Percentiles rank a stretch among this genome's conserved stretches.
phyloP scores from a whole-genome alignment of 2,329 filamentous ascomycete genomes.

The Cladorrhinum sp. region DNA sequence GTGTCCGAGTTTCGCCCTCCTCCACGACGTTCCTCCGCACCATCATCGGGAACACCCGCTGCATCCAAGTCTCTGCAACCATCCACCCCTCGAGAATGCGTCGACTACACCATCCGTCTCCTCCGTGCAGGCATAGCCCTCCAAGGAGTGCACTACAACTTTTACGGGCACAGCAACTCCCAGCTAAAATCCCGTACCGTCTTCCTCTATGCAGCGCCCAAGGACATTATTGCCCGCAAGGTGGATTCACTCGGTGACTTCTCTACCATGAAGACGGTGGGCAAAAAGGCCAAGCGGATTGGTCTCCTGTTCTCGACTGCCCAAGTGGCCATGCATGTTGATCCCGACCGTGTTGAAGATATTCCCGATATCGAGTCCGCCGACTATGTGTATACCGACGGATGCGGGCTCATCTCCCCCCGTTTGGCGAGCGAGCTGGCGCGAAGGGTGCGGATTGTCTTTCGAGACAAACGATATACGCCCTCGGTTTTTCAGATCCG shows the following conservation, averaged over 20 bases:
- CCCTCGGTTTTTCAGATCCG: conserved; percentile 42
- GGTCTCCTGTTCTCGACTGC: conserved; percentile 41
- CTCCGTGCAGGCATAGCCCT: conserved; percentile 35
- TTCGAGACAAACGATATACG: conserved; percentile 36
- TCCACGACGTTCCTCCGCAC: neutral
- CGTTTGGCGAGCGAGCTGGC: conserved; percentile 34
- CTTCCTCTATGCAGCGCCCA: conserved; percentile 36
- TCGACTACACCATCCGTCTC: conserved; percentile 36
- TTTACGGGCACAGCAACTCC: conserved; percentile 43
- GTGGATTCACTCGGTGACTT: conserved; percentile 40
- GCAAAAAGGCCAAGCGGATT: conserved; percentile 42
- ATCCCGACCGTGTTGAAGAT: conserved; percentile 36
- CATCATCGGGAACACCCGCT: conserved; percentile 21
- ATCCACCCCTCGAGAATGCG: conserved; percentile 33
- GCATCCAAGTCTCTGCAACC: conserved; percentile 21
- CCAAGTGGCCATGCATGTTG: conserved; percentile 31
- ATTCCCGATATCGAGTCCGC: conserved; percentile 36
- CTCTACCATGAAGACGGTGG: conserved; percentile 40
- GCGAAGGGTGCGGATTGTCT: conserved; percentile 33
- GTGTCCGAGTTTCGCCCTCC: conserved; percentile 32
- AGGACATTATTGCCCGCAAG: conserved; percentile 33
- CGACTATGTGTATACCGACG: conserved; percentile 42
- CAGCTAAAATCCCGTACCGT: conserved; percentile 42
- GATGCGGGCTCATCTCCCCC: conserved; percentile 38
- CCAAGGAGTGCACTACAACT: conserved; percentile 38